phyloP scores from a whole-genome alignment of 495 filamentous ascomycete genomes.

The Hypoxylon intermedium region DNA sequence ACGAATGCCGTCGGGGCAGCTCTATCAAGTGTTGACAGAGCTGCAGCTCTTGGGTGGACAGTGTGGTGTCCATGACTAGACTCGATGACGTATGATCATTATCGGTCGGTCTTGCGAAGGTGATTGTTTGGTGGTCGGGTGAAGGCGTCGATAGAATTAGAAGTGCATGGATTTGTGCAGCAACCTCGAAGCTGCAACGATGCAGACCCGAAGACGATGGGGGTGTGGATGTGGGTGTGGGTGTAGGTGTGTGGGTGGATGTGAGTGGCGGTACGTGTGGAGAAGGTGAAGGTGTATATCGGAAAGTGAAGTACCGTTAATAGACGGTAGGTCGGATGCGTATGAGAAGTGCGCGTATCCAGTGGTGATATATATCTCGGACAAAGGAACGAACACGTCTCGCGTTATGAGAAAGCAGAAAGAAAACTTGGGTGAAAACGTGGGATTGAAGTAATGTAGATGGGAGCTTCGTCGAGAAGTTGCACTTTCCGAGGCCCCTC shows the following conservation, averaged over 20 bases:
- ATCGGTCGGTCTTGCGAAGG: slow-evolving; percentile 1
- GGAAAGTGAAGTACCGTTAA: too few relatives aligned
- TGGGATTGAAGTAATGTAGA: too few relatives aligned
- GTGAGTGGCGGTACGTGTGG: slow-evolving; percentile 21
- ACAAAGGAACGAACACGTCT: slow-evolving; percentile 7
- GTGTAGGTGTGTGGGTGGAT: not conserved
- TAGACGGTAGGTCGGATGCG: too few relatives aligned
- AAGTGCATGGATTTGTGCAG: not conserved
- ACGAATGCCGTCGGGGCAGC: slow-evolving; percentile 70
- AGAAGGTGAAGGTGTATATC: too few relatives aligned
- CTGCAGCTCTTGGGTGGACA: slow-evolving; percentile 78
- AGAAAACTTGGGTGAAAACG: not conserved
- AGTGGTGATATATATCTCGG: not conserved
- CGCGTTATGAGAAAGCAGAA: slow-evolving; percentile 1
- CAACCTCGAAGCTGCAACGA: too few relatives aligned
- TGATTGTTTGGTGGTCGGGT: slow-evolving; percentile 10
- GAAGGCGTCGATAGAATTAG: not conserved
- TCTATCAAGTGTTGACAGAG: slow-evolving; percentile 78
- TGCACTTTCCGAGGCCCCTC: too few relatives aligned
- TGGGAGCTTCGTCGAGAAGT: too few relatives aligned
- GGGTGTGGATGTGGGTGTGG: too few relatives aligned
- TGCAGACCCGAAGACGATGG: too few relatives aligned
- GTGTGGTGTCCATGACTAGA: slow-evolving; percentile 50
- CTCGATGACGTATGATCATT: slow-evolving; percentile 26
- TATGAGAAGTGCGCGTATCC: too few relatives aligned